Base-by-base conservation (phyloP, 441 rosid genomes). In the Arabidopsis lyrata region DNA sequence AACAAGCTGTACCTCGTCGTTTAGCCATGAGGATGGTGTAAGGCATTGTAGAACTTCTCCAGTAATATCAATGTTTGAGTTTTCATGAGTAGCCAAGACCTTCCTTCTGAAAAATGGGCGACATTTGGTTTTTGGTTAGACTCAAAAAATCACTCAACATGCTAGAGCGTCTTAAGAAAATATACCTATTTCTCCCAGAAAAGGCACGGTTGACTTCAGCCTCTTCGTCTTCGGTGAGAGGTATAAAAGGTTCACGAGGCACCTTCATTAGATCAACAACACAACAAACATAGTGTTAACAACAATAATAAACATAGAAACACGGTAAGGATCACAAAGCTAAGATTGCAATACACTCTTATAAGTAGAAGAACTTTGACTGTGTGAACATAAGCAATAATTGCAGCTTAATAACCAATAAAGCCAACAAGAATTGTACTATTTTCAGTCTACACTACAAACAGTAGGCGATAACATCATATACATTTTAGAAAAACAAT, bases 41-140 rank as follows among this genome's bases (percentile, higher is more conserved):
- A 95, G 96, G 85, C 98, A 92, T 75, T 55, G 88, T 66, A 95
- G 71, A 74, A 81, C 14, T 80, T 87, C 80, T 62, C 95, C 99
- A 2, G 86, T 82, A 47, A 95, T 92, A 60, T 84, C 90, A 79
- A 92, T 90, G 72, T 81, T 81, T 54, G 97, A 88, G 73, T 63
- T 74, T 61, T 72, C 15, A 70, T 92, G 97, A 50, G 66, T 53
- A 56, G 83, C 91, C 76, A 95, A 71, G 31, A 86, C 76, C 71
- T 41, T 81, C 77, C 63, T 80, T 81, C 99, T 95, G 69, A 68
- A 61, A 24, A 42, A 10, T 34, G 22, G 35, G 60, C 59, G 14
- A 72, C 8, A 18, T 35, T 16, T 18, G 15, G 55, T 74, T 42
- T 35, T 6, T 45, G 2, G 20, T 45, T 16, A 67, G 39, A 38